Conservation (phyloP, 805 yeast species). For the Brettanomyces bruxellensis region DNA sequence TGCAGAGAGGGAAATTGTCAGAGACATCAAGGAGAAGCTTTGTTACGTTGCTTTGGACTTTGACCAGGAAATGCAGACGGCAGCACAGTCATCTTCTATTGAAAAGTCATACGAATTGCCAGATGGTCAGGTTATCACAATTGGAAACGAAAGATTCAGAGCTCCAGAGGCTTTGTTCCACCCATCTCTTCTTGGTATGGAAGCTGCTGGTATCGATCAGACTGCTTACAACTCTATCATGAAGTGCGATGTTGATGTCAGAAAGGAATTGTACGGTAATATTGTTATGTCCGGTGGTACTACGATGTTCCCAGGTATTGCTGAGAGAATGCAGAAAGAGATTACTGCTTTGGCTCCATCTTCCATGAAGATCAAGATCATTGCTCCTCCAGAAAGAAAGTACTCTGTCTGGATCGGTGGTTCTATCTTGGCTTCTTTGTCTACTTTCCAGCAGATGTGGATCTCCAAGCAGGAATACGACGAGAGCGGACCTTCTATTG, state of each 20-base stretch:
- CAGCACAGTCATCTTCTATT: slow-evolving; percentile 94
- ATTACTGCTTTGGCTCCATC: slow-evolving; percentile 99
- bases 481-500: slow-evolving; percentile 99
- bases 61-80: slow-evolving; percentile 99
- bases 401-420: slow-evolving; percentile 99
- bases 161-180: slow-evolving; percentile 99
- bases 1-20: slow-evolving; percentile 95
- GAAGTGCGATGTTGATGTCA: slow-evolving; percentile 98
- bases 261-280: slow-evolving; percentile 98
- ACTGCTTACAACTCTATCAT: slow-evolving; percentile 90
- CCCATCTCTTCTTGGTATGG: slow-evolving; percentile 82
- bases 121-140: slow-evolving; percentile 98
- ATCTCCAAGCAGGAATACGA: slow-evolving; percentile 99
- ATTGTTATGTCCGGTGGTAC: slow-evolving; percentile 99
- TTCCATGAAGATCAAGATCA: slow-evolving; percentile 98
- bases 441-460: slow-evolving; percentile 99
- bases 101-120: slow-evolving; percentile 99
- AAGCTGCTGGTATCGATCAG: slow-evolving; percentile 99
- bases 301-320: slow-evolving; percentile 99
- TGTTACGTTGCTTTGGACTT: slow-evolving; percentile 99
- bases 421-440: slow-evolving; percentile 95
- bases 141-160: slow-evolving; percentile 99
- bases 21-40: slow-evolving; percentile 95
- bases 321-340: slow-evolving; percentile 99
- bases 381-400: slow-evolving; percentile 99